Conservation (phyloP, 371 early-diverging fungal genomes). For the Nosema muscidifuracis region DNA sequence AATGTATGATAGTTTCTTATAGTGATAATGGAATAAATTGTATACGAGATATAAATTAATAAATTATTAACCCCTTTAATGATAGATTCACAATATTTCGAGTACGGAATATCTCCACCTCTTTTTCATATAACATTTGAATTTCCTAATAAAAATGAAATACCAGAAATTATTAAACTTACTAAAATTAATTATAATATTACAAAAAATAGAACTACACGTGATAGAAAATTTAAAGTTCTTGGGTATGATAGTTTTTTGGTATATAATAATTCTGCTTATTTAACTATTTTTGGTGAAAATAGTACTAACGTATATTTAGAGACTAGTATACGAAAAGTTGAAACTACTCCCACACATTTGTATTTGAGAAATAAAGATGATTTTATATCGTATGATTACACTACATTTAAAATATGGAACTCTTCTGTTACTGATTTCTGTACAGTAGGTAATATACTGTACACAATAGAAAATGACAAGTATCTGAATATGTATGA, state of each 20-base stretch:
- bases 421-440: neutral
- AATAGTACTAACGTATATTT: neutral
- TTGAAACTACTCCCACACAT: neutral
- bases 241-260: neutral
- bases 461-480: neutral
- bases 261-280: no score
- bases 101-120: neutral
- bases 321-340: neutral
- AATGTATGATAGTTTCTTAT: neutral
- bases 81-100: neutral
- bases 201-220: neutral
- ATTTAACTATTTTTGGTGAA: neutral
- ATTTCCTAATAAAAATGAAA: neutral
- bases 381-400: neutral
- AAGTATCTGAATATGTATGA: neutral
- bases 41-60: neutral
- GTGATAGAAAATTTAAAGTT: neutral
- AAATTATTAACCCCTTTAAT: no score
- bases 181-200: neutral
- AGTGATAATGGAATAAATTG: conserved; percentile 5
- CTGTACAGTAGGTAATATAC: neutral
- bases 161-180: neutral
- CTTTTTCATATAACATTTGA: neutral
- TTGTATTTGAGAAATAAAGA: neutral
- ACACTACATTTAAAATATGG: neutral